Percentiles rank a stretch among this genome's conserved stretches.
Evolutionary conservation across 768 basidiomycete genomes (phyloP).

Genomic region (Rossbeevera mucosa): DNA sequence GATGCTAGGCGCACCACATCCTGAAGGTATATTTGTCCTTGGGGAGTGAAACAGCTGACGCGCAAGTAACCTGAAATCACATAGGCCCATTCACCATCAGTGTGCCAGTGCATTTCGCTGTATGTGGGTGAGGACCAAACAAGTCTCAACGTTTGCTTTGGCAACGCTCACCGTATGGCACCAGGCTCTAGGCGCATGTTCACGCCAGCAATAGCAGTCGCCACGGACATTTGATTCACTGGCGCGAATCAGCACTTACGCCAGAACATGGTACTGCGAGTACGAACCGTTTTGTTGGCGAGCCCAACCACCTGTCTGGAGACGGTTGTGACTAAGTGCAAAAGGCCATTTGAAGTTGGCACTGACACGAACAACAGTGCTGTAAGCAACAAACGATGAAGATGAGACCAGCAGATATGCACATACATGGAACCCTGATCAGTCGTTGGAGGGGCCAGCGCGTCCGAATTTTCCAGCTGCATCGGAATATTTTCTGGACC

Average conservation of each 20-base stretch:
- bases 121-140: conserved; percentile 5
- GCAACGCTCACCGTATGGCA: conserved; percentile 34
- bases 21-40: conserved; percentile 49
- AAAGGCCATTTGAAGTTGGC: conserved; percentile 62
- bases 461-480: conserved; percentile 54
- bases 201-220: conserved; percentile 37
- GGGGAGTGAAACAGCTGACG: conserved; percentile 48
- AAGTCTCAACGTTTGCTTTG: not conserved
- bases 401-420: not conserved
- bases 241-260: not conserved
- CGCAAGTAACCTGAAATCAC: conserved; percentile 46
- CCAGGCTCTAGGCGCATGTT: conserved; percentile 41
- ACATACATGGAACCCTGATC: conserved; percentile 50
- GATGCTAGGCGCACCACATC: conserved; percentile 40
- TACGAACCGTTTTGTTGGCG: conserved; percentile 53
- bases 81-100: conserved; percentile 48
- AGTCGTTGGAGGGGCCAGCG: conserved; percentile 57
- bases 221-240: conserved; percentile 40
- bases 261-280: not conserved
- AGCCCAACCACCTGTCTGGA: conserved; percentile 64
- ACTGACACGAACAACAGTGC: conserved; percentile 11
- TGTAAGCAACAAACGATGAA: not conserved
- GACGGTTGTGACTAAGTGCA: conserved; percentile 53
- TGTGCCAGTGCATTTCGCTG: conserved; percentile 45
- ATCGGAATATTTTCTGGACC: conserved; percentile 56